These are phyloP conservation scores for Scheffersomyces ergatensis DNA, from an alignment of 805 yeast species.

Conservation along the genomic window DNA sequence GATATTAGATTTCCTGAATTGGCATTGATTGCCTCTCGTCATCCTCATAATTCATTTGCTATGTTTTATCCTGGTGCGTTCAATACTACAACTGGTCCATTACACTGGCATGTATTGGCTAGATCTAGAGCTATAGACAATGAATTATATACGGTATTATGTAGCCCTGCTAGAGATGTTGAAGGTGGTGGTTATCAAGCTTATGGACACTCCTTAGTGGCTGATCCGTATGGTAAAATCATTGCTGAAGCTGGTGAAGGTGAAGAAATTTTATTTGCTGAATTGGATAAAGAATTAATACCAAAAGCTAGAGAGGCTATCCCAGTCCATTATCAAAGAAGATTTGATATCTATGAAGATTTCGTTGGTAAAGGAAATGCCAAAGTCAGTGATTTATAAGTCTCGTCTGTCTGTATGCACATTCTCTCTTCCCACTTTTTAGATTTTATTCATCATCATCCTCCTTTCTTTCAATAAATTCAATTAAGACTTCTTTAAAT, in stretches of 20 bases:
- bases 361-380: slow-evolving; percentile 26
- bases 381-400: slow-evolving; percentile 26
- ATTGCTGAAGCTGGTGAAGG: slow-evolving; percentile 47
- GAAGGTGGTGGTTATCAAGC: slow-evolving; percentile 45
- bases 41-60: slow-evolving; percentile 59
- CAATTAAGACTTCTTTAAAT: slow-evolving; percentile 59
- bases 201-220: slow-evolving; percentile 44
- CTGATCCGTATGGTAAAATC: slow-evolving; percentile 40
- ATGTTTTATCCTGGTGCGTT: slow-evolving; percentile 85
- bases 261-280: slow-evolving; percentile 42
- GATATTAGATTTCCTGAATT: slow-evolving; percentile 80
- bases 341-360: slow-evolving; percentile 41
- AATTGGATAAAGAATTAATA: slow-evolving; percentile 34
- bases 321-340: slow-evolving; percentile 43
- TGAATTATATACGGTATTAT: slow-evolving; percentile 67
- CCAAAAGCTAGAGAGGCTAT: slow-evolving; percentile 41
- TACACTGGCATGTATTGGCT: slow-evolving; percentile 79
- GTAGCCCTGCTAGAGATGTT: slow-evolving; percentile 85
- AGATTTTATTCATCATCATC: slow-evolving; percentile 16
- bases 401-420: too few species aligned
- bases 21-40: slow-evolving; percentile 65
- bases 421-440: too few species aligned
- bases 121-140: slow-evolving; percentile 74
- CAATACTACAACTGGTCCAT: slow-evolving; percentile 80
- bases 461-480: slow-evolving; percentile 55